These are phyloP conservation scores for Silene uniflora DNA, from an alignment of 148 eudicot genomes.

Conservation along the genomic window DNA sequence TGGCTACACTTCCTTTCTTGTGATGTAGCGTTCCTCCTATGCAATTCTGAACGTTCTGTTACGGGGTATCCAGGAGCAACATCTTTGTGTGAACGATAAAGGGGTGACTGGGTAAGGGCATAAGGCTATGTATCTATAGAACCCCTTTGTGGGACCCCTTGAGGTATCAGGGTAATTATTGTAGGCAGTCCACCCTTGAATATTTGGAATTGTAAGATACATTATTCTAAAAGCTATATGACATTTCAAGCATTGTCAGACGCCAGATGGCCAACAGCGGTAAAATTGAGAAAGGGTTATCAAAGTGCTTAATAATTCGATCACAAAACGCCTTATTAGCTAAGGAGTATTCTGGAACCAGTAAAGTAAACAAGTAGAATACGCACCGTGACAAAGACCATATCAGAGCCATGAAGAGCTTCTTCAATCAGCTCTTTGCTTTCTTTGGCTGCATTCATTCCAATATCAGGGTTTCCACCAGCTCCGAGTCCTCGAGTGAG, in stretches of 20 bases:
- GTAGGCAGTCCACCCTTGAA: not conserved
- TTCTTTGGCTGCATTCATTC: conserved; percentile 94
- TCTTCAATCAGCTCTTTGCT: conserved; percentile 78
- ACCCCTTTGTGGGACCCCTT: not conserved
- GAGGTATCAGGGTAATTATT: too few relatives aligned
- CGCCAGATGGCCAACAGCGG: not conserved
- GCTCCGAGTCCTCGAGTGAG: conserved; percentile 97
- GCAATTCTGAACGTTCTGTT: not conserved
- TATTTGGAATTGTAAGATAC: not conserved
- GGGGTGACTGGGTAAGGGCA: too few relatives aligned
- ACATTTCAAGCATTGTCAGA: not conserved
- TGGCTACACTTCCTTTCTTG: not conserved
- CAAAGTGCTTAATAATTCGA: too few relatives aligned
- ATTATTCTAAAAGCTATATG: not conserved
- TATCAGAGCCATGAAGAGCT: conserved; percentile 87
- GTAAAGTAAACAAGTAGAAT: conserved; percentile 3
- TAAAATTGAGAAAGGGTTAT: not conserved
- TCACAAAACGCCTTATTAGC: too few relatives aligned
- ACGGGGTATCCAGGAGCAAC: not conserved
- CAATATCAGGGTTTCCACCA: conserved; percentile 95
- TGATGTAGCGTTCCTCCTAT: not conserved
- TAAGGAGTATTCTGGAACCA: not conserved
- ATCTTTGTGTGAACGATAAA: too few relatives aligned
- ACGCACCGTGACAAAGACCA: conserved; percentile 98
- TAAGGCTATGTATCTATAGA: too few relatives aligned